A percentile compares a stretch with the other conserved stretches of the same genome.
Evolutionary conservation across 306 rosid species (phyloP).

Genomic region (Cicer judaicum): DNA sequence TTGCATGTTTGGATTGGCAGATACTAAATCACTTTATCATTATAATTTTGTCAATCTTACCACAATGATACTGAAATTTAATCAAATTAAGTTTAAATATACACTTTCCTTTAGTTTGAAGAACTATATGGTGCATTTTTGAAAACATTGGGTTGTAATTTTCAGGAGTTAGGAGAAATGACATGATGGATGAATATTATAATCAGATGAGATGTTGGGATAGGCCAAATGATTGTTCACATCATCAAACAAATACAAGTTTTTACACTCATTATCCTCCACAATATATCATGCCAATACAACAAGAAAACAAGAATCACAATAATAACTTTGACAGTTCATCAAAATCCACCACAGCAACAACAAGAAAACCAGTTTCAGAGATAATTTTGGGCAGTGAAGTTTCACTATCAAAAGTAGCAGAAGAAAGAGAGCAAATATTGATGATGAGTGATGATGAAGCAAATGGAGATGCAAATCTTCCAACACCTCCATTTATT

Average conservation of each 20-base stretch:
- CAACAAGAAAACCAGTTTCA: conserved; percentile 5
- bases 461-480: too few relatives aligned
- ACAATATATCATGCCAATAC: conserved; percentile 45
- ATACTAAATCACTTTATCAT: too few relatives aligned
- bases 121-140: too few relatives aligned
- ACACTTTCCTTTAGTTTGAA: too few relatives aligned
- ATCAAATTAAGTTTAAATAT: too few relatives aligned
- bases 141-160: background rate
- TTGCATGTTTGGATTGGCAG: too few relatives aligned
- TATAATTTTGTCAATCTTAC: background rate
- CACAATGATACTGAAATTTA: too few relatives aligned
- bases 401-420: conserved; percentile 53
- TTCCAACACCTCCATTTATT: conserved; percentile 53
- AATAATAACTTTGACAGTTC: conserved; percentile 44
- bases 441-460: background rate
- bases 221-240: conserved; percentile 41
- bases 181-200: conserved; percentile 39
- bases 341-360: conserved; percentile 47
- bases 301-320: conserved; percentile 4
- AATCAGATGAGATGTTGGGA: conserved; percentile 52
- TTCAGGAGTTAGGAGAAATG: conserved; percentile 57
- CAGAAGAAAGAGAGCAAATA: conserved; percentile 47
- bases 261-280: conserved; percentile 45
- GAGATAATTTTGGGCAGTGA: conserved; percentile 52
- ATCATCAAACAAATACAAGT: conserved; percentile 16